Evolutionary conservation across 2,329 filamentous ascomycete genomes (phyloP), one percentile per base, ranked within the genome.

Genomic region (Neopestalotiopsis rosae): DNA sequence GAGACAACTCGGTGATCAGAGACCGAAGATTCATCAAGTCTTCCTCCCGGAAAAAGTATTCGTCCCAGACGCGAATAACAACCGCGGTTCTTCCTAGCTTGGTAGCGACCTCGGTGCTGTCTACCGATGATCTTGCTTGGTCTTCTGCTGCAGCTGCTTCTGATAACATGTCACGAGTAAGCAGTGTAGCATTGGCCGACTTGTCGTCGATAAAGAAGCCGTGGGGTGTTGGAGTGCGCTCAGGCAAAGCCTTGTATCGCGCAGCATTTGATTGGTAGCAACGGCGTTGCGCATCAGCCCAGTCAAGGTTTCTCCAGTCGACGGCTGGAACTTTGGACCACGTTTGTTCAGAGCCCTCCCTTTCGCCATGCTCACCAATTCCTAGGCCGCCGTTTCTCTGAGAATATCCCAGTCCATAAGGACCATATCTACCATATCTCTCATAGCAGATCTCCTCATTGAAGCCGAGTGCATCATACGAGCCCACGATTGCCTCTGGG

Each of bases 371-470:
- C 79, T 97, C 88, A 12, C 94, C 95, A n/a, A 93, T 90, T 4
- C 95, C 94, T 32, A 92, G 90, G 1, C 95, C 95, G 13, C 95
- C 95, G 72, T 87, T 90, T 69, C 90, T 90, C 42, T 87, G 84
- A 40, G 92, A 93, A 79, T 98, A 98, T 9, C 95, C 95, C 70
- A 94, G 89, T 0, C 95, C 95, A 74, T 99, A 99, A 0, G 95
- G 93, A 0, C 94, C 95, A 38, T 96, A 89, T 71, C 94, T 89
- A 3, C 95, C 95, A 77, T 93, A 97, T 1, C 96, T 88, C 74
- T 99, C 96, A 77, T 97, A 98, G 82, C 96, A 99, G 61, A 98
- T 89, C 75, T 97, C 92, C 72, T 97, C 89, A 20, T 92, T 89
- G 45, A 98, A 83, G 0, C 90, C 91, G 13, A 98, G 81, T 56